These are phyloP conservation scores for Cladophialophora exuberans DNA, from an alignment of 2,329 filamentous ascomycete genomes.

Conservation along the genomic window DNA sequence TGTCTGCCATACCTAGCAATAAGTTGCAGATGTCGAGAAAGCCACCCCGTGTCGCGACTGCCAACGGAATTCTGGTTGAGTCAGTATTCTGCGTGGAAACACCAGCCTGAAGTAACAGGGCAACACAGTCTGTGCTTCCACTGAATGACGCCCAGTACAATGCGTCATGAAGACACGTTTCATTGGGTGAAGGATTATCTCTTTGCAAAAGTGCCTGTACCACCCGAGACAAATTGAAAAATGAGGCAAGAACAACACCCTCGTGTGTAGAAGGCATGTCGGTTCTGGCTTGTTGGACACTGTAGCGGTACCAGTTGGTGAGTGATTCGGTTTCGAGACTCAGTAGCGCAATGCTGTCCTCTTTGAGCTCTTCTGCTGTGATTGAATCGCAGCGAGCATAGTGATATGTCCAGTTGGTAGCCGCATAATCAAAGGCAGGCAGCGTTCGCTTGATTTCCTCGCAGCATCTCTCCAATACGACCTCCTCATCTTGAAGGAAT, in stretches of 20 bases:
- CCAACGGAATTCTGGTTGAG: slow-evolving; percentile 4
- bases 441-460: slow-evolving; percentile 1
- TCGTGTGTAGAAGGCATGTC: slow-evolving; percentile 13
- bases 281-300: slow-evolving; percentile 7
- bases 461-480: slow-evolving; percentile 3
- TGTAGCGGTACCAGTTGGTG: slow-evolving; percentile 19
- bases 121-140: slow-evolving; percentile 8
- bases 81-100: slow-evolving; percentile 1
- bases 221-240: slow-evolving; percentile 11
- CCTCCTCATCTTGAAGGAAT: slow-evolving; percentile 21
- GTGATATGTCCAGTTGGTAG: slow-evolving; percentile 18
- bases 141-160: slow-evolving; percentile 22
- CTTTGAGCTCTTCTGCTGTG: slow-evolving; percentile 3
- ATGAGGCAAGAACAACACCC: slow-evolving; percentile 19
- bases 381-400: slow-evolving; percentile 7
- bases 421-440: slow-evolving; percentile 18
- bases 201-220: slow-evolving; percentile 10
- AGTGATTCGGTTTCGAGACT: slow-evolving; percentile 3
- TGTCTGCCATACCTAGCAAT: slow-evolving; percentile 6
- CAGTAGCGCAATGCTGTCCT: slow-evolving; percentile 14
- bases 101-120: slow-evolving; percentile 16
- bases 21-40: slow-evolving; percentile 12
- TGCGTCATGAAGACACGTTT: slow-evolving; percentile 11
- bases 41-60: slow-evolving; percentile 18
- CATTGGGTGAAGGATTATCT: not conserved